Base-by-base conservation (phyloP, 495 filamentous ascomycete genomes). In the Schizothecium vesticola region DNA sequence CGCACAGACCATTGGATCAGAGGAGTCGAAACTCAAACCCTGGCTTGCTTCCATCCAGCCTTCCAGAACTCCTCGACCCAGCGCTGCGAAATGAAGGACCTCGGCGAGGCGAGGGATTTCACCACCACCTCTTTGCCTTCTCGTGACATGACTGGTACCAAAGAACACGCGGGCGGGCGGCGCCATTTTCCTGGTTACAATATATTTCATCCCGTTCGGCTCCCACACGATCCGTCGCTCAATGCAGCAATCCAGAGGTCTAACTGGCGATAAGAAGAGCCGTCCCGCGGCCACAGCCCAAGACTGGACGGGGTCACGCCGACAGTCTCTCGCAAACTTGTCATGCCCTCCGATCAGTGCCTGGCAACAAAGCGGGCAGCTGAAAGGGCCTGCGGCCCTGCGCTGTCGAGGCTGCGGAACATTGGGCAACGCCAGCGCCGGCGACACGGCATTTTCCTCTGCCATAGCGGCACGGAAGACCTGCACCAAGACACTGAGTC, bases 21-120 rank as follows among this genome's bases (percentile, higher is more conserved):
- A 13, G 33, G n/a, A n/a, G n/a, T n/a, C n/a, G n/a, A n/a, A 43
- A 12, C 33, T 11, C 16, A 51, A 51, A 51, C 36, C 36, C 16
- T 7, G 36, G 43, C 31, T 6, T 6, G 43, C 43, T 66, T 66
- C 65, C 65, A 66, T 66, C 57, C 65, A 28, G 33, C 33, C 65
- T 66, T 66, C 65, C 31, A 66, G 65, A 66, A 66, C 6, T 66
- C 65, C 31, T 16, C 10, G 29, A 26, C 33, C 65, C 64, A 65
- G 19, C 12, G 59, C 9, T 22, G 51, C 33, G 59, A 68, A 56
- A 61, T 64, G 60, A 64, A 64, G 59, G 61, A 61, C 56, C 61
- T 36, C 36, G 31, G n/a, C 31, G 28, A 28, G 23, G 16, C n/a
- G 31, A 24, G 51, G 31, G 25, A 31, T 28, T 51, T 65, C 63